Conservation (phyloP, 345 rosid genomes). For the Corymbia maculata region DNA sequence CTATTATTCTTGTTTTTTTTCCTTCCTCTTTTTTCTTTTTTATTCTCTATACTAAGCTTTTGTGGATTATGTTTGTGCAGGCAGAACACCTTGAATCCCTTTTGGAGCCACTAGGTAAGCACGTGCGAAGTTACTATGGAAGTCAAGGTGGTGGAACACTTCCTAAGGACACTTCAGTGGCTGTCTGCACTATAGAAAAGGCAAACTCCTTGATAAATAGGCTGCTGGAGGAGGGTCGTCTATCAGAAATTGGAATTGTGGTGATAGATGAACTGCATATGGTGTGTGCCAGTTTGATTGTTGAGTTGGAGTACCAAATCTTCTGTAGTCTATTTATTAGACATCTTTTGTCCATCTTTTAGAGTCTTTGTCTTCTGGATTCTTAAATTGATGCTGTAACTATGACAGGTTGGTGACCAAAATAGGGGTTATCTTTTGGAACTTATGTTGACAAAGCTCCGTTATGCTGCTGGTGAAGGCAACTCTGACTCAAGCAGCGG, state of each 20-base stretch:
- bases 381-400: background rate
- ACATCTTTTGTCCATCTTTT: background rate
- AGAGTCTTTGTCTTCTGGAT: background rate
- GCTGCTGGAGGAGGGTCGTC: constrained; percentile 91
- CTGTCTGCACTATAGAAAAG: constrained; percentile 99
- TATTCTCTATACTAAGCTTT: background rate
- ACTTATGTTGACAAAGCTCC: constrained; percentile 89
- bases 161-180: constrained; percentile 92
- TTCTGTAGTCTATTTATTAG: background rate
- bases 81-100: constrained; percentile 91
- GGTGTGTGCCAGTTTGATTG: constrained; percentile 31
- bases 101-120: constrained; percentile 89
- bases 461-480: constrained; percentile 97
- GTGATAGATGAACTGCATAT: constrained; percentile 98
- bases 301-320: background rate
- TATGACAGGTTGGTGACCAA: constrained; percentile 89
- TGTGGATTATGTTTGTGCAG: constrained; percentile 17
- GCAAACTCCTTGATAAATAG: constrained; percentile 84
- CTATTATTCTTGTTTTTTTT: background rate
- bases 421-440: constrained; percentile 95
- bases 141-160: constrained; percentile 97
- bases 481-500: constrained; percentile 66
- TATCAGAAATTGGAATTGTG: constrained; percentile 87
- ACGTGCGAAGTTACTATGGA: constrained; percentile 88
- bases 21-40: background rate